These are phyloP conservation scores for Monilinia fructicola DNA, from an alignment of 2,329 filamentous ascomycete genomes.

Conservation along the genomic window DNA sequence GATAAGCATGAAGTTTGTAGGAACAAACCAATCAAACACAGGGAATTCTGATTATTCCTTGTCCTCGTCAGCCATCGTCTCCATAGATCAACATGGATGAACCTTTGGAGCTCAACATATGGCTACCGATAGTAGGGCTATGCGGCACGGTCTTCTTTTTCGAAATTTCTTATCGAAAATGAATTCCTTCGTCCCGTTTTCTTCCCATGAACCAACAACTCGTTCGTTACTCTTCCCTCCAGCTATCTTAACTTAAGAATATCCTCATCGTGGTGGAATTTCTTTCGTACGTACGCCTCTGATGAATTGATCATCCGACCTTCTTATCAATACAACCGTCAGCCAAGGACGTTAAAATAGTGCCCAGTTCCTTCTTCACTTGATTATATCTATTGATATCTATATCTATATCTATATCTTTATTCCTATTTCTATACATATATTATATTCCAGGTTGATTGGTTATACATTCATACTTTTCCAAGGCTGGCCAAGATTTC, in stretches of 20 bases:
- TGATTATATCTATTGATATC: neutral
- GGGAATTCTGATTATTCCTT: too few relatives aligned
- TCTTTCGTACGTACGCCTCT: neutral
- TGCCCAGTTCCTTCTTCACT: constrained; percentile 9
- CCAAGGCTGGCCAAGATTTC: constrained; percentile 5
- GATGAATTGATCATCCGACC: constrained; percentile 12
- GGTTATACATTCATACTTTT: neutral
- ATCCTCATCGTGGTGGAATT: constrained; percentile 1
- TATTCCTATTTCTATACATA: too few relatives aligned
- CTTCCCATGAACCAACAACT: constrained; percentile 14
- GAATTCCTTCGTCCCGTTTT: constrained; percentile 5
- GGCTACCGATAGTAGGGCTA: constrained; percentile 4
- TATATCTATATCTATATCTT: neutral
- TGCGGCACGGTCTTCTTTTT: constrained; percentile 1
- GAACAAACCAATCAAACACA: neutral
- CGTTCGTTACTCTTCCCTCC: too few relatives aligned
- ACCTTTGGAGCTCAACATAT: neutral
- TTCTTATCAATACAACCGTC: constrained; percentile 13
- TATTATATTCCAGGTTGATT: too few relatives aligned
- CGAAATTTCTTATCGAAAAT: constrained; percentile 1
- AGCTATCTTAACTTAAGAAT: neutral
- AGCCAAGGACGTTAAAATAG: constrained; percentile 24
- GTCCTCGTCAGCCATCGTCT: neutral
- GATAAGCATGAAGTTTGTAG: neutral
- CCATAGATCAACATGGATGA: constrained; percentile 15